phyloP scores from a whole-genome alignment of 176 grass and related monocot genomes.

The Ananas comosus region DNA sequence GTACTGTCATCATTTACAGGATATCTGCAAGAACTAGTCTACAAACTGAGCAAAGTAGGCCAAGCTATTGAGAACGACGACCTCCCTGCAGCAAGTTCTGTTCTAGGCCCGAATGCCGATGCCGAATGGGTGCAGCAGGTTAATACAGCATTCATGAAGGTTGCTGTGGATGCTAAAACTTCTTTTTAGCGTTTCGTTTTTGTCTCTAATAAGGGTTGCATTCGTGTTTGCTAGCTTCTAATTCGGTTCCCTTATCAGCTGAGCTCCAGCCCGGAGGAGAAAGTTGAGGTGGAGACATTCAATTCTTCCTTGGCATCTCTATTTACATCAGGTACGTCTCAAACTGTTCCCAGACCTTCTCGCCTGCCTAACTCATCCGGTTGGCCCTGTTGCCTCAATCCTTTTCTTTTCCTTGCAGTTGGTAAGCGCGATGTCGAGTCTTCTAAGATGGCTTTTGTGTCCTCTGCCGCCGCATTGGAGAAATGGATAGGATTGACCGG shows the following conservation, averaged over 20 bases:
- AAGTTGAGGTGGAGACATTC: slow-evolving; percentile 49
- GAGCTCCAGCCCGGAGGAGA: slow-evolving; percentile 68
- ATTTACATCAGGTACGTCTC: slow-evolving; percentile 49
- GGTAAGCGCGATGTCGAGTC: slow-evolving; percentile 55
- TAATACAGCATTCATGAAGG: slow-evolving; percentile 83
- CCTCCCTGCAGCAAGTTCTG: slow-evolving; percentile 48
- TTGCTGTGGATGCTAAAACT: slow-evolving; percentile 13
- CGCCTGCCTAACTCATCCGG: not conserved
- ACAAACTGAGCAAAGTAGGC: slow-evolving; percentile 93
- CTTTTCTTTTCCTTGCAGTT: slow-evolving; percentile 36
- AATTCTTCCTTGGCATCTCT: slow-evolving; percentile 73
- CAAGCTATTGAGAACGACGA: slow-evolving; percentile 85
- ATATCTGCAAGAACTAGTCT: slow-evolving; percentile 83
- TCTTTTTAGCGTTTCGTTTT: not conserved
- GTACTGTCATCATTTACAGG: slow-evolving; percentile 36
- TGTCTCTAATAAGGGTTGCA: not conserved
- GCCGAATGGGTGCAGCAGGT: slow-evolving; percentile 62
- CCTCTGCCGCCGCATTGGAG: slow-evolving; percentile 65
- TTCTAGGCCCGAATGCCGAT: slow-evolving; percentile 37
- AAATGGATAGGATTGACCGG: slow-evolving; percentile 74
- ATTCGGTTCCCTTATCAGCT: slow-evolving; percentile 26
- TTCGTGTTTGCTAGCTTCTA: not conserved
- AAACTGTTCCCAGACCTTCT: not conserved
- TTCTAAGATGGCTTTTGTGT: slow-evolving; percentile 74
- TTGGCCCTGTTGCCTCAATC: not conserved